Percentiles rank a stretch among this genome's conserved stretches.
Evolutionary conservation across 1,284 basidiomycete genomes (phyloP).

Genomic region (Trichosporon coremiiforme): DNA sequence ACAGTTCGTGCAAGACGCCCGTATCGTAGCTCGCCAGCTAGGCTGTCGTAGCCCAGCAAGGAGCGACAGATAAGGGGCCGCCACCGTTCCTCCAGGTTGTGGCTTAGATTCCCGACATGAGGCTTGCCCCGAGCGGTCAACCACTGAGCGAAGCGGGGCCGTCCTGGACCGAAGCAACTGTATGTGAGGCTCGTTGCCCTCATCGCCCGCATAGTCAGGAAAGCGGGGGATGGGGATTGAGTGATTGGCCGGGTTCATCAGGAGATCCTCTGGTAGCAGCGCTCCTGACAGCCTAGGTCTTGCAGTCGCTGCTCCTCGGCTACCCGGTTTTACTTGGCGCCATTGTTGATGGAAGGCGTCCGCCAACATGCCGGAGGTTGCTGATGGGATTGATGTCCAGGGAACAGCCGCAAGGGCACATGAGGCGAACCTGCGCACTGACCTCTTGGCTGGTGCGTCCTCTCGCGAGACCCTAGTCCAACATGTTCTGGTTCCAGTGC

Average conservation of each 20-base stretch:
- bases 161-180: not conserved
- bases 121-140: not conserved
- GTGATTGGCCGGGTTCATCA: not conserved
- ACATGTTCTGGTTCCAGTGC: not conserved
- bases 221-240: not conserved
- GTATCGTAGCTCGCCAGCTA: not conserved
- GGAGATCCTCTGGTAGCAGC: not conserved
- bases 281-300: too few relatives aligned
- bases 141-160: not conserved
- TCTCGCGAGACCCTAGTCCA: constrained; percentile 3
- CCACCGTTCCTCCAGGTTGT: not conserved
- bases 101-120: constrained; percentile 9
- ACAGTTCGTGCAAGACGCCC: not conserved
- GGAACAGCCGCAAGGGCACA: not conserved
- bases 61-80: not conserved
- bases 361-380: not conserved
- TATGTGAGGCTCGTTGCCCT: not conserved
- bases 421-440: constrained; percentile 6
- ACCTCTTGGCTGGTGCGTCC: constrained; percentile 5
- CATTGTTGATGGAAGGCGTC: not conserved
- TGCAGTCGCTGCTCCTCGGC: not conserved
- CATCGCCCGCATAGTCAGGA: not conserved
- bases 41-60: not conserved
- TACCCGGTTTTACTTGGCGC: not conserved
- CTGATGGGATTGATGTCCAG: not conserved